Conservation (phyloP, 345 rosid species). For the Eucalyptus regnans region DNA sequence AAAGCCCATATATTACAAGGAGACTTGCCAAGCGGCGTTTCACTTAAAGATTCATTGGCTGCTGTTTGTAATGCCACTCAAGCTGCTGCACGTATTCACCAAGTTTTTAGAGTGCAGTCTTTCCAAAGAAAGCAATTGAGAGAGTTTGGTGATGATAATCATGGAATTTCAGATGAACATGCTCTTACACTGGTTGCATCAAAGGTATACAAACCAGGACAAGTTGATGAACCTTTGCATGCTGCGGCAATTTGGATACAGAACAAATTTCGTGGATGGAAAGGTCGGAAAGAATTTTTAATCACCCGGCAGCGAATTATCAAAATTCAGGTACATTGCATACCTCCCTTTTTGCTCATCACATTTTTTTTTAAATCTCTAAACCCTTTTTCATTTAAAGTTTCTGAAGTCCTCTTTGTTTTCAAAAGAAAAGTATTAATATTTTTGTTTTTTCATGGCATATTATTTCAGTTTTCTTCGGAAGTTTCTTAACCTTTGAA, state of each 20-base stretch:
- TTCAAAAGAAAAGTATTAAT: not conserved
- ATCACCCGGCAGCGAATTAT: slow-evolving; percentile 66
- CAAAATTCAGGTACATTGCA: slow-evolving; percentile 60
- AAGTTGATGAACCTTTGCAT: slow-evolving; percentile 49
- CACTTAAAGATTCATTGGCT: slow-evolving; percentile 65
- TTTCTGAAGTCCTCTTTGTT: not conserved
- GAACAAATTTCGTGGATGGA: slow-evolving; percentile 83
- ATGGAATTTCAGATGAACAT: slow-evolving; percentile 49
- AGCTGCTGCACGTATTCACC: slow-evolving; percentile 82
- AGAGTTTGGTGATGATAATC: slow-evolving; percentile 42
- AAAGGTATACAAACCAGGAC: slow-evolving; percentile 41
- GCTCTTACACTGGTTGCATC: slow-evolving; percentile 62
- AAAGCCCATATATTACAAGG: not conserved
- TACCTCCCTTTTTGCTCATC: not conserved
- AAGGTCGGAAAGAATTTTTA: slow-evolving; percentile 76
- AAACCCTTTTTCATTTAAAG: not conserved
- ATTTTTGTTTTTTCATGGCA: not conserved
- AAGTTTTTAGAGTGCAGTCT: slow-evolving; percentile 84
- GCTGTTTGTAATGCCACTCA: slow-evolving; percentile 86
- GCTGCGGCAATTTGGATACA: slow-evolving; percentile 80
- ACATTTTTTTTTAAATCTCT: not conserved
- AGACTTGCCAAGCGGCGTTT: slow-evolving; percentile 19
- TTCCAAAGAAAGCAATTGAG: slow-evolving; percentile 73
- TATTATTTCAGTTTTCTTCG: not conserved
- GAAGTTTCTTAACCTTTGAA: not conserved